Percentiles rank a stretch among this genome's conserved stretches.
Conservation (phyloP, 73 alveolate species). For the Paramecium biaurelia region DNA sequence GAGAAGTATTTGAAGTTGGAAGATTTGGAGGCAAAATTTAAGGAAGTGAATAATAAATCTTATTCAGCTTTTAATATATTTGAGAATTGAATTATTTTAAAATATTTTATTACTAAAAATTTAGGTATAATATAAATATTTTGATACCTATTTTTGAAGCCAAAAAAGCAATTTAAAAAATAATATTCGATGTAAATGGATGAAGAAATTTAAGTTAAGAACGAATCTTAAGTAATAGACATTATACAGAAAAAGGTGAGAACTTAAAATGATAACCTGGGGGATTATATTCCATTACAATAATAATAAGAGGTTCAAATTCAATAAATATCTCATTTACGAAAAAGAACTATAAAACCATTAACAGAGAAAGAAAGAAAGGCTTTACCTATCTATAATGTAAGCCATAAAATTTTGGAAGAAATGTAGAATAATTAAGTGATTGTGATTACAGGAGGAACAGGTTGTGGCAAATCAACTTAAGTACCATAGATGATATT, state of each 20-base stretch:
- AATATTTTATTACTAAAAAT: neutral
- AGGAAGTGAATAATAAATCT: neutral
- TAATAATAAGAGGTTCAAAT: neutral
- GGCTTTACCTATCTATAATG: neutral
- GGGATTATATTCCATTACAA: neutral
- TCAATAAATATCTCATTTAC: neutral
- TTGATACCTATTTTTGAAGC: neutral
- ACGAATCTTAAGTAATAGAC: neutral
- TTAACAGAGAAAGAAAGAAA: neutral
- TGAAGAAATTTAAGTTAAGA: neutral
- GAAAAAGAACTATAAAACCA: neutral
- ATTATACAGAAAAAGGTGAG: neutral
- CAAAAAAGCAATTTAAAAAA: neutral
- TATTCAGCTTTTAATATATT: neutral
- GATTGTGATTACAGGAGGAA: constrained; percentile 50
- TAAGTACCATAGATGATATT: constrained; percentile 54
- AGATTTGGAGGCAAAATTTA: neutral
- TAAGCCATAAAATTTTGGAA: neutral
- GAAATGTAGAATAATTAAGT: neutral
- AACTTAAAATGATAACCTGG: neutral
- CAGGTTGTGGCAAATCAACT: constrained; percentile 66
- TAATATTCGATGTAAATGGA: neutral
- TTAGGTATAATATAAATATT: neutral
- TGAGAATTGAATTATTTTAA: neutral
- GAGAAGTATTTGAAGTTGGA: neutral